Base-by-base conservation (phyloP, 371 early-diverging fungal genomes). In the Syncephalastrum racemosum region DNA sequence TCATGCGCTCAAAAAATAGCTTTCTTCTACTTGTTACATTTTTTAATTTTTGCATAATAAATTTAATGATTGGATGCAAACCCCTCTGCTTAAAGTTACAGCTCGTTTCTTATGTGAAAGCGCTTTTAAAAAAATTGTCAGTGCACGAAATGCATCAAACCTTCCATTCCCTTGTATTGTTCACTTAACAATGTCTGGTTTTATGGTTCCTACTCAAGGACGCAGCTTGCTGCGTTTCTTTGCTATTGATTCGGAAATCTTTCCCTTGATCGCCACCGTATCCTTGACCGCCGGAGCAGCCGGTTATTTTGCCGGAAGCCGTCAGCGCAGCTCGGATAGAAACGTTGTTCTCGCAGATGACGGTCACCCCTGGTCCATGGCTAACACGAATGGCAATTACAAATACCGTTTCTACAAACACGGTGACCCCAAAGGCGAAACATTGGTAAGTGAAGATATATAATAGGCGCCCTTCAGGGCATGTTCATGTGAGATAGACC, bases 191-290 rank as follows among this genome's bases (percentile, higher is more conserved):
- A 57, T 57, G 58, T 57, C 58, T 36, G 58, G 58, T 25, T 57
- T 57, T 43, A 41, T 57, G 20, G 58, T 50, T 13, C 58, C 59
- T 49, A 22, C 53, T 3, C 41, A 45, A 60, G 25, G 16, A 20
- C 54, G 60, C 25, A 24, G 43, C 14, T 14, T 60, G 12, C 44
- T 23, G 43, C 57, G 52, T 12, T 61, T 60, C 42, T 31, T 66
- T 7, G 55, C 62, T 2, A 36, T 61, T 20, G 66, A 66, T 39
- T 52, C 61, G 15, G 66, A 66, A 61, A 61, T 61, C 44, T 60
- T 53, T 52, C 62, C 62, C 14, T 24, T 66, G 19, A 15, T 66
- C 3, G 61, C 56, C 7, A 44, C 56, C 6, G 46, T 66, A n/a
- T 20, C 23, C 1, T 23, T 39, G 18, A 57, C 46, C 3, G 39